Percentiles rank a stretch among this genome's conserved stretches.
Evolutionary conservation across 331 rosid species (phyloP).

Genomic region (Erythrophleum ivorense): DNA sequence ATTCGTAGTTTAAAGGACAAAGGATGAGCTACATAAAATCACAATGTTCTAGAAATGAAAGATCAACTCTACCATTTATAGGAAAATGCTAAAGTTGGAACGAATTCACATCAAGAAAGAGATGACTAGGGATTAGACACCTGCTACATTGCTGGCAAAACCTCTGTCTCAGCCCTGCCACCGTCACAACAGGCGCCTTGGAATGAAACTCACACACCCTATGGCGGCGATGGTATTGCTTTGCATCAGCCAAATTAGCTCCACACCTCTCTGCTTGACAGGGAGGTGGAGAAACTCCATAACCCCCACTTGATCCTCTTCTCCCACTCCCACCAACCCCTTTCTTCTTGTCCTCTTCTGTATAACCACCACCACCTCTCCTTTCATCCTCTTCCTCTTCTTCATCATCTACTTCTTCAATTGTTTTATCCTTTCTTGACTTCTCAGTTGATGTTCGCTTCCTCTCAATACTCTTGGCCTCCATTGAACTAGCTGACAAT

Average conservation of each 20-base stretch:
- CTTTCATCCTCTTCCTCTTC: slow-evolving; percentile 65
- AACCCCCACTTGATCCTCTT: slow-evolving; percentile 51
- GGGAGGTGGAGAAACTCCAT: slow-evolving; percentile 47
- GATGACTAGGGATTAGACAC: slow-evolving; percentile 48
- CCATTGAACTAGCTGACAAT: slow-evolving; percentile 47
- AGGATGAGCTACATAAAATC: background rate
- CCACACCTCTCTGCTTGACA: slow-evolving; percentile 86
- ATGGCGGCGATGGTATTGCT: slow-evolving; percentile 88
- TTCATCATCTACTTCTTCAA: slow-evolving; percentile 60
- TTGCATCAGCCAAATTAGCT: slow-evolving; percentile 63
- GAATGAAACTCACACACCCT: slow-evolving; percentile 95
- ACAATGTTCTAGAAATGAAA: background rate
- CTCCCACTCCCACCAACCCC: slow-evolving; percentile 40
- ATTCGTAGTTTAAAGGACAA: background rate
- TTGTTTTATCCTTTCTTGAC: slow-evolving; percentile 40
- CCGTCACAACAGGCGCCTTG: slow-evolving; percentile 67
- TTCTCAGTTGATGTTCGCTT: slow-evolving; percentile 52
- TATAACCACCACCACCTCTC: slow-evolving; percentile 29
- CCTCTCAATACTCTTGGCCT: slow-evolving; percentile 51
- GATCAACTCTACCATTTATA: slow-evolving; percentile 18
- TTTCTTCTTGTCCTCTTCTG: slow-evolving; percentile 59
- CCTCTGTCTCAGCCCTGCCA: slow-evolving; percentile 76
- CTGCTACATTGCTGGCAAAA: slow-evolving; percentile 99
- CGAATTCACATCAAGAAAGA: slow-evolving; percentile 13
- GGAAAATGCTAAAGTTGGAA: background rate